These are phyloP conservation scores for Esteya vermicola DNA, from an alignment of 2,329 filamentous ascomycete species.

Conservation along the genomic window DNA sequence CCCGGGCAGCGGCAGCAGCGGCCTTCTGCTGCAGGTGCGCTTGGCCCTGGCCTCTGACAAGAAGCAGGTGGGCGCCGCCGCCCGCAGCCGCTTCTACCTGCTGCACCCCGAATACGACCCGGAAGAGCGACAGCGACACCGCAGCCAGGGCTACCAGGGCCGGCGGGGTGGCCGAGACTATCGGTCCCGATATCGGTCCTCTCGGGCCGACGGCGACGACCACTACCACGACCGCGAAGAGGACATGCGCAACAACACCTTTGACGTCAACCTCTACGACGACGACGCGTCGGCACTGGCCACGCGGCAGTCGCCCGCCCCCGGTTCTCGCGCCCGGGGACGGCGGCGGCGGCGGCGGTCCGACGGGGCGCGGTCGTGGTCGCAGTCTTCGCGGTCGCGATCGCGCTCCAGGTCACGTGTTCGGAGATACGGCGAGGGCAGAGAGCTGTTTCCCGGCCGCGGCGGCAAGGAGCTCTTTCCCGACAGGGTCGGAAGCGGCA, in stretches of 20 bases:
- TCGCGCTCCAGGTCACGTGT: conserved; percentile 1
- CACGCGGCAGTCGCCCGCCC: conserved; percentile 13
- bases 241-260: conserved; percentile 36
- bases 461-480: conserved; percentile 5
- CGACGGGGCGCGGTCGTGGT: conserved; percentile 1
- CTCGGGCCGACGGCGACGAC: conserved; percentile 25
- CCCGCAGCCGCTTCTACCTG: conserved; percentile 81
- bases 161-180: conserved; percentile 6
- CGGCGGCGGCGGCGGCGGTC: conserved; percentile 11
- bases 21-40: conserved; percentile 54
- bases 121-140: conserved; percentile 40
- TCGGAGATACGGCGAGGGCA: conserved; percentile 29
- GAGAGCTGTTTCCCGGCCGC: conserved; percentile 14
- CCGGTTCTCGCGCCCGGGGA: conserved; percentile 7
- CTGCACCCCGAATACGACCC: conserved; percentile 83
- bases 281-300: conserved; percentile 29
- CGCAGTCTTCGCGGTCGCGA: conserved; percentile 2
- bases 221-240: conserved; percentile 29
- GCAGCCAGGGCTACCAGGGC: conserved; percentile 14
- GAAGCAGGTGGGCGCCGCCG: conserved; percentile 65
- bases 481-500: not conserved
- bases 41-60: conserved; percentile 61
- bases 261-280: conserved; percentile 56
- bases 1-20: not conserved
- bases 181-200: conserved; percentile 11